phyloP scores from a whole-genome alignment of 192 early-diverging fungal genomes.

The Haplosporangium gracile region DNA sequence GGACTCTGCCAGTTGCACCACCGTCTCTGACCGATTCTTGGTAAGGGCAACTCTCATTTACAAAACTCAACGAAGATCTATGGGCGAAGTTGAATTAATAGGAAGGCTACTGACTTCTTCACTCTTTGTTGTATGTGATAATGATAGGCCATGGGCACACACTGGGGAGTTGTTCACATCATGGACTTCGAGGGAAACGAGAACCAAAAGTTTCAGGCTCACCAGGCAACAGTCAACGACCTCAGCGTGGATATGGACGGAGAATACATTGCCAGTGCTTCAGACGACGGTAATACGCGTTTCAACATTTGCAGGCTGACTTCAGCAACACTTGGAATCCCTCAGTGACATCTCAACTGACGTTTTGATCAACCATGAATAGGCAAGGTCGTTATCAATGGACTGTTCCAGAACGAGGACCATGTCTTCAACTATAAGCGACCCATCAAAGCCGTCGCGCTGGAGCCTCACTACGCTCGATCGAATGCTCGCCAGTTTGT shows the following conservation, averaged over 20 bases:
- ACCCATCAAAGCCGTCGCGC: slow-evolving; percentile 89
- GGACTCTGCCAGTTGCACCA: slow-evolving; percentile 86
- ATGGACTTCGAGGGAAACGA: slow-evolving; percentile 94
- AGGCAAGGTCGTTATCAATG: slow-evolving; percentile 90
- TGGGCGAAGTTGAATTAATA: not conserved
- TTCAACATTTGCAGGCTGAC: not conserved
- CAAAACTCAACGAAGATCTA: not conserved
- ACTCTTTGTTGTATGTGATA: not conserved
- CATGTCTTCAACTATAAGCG: slow-evolving; percentile 84
- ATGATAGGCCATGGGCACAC: slow-evolving; percentile 84
- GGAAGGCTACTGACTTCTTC: not conserved
- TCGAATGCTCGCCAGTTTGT: slow-evolving; percentile 85
- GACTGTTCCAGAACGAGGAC: slow-evolving; percentile 81
- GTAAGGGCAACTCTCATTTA: slow-evolving; percentile 57
- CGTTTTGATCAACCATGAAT: not conserved
- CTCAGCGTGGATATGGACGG: slow-evolving; percentile 87
- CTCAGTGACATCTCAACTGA: not conserved
- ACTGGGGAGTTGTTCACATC: slow-evolving; percentile 91
- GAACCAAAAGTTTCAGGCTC: slow-evolving; percentile 86
- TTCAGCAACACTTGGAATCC: not conserved
- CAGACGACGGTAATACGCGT: slow-evolving; percentile 82
- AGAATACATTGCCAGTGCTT: slow-evolving; percentile 94
- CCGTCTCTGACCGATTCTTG: slow-evolving; percentile 88
- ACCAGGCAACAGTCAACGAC: slow-evolving; percentile 90
- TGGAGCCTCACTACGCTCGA: slow-evolving; percentile 90